Base-by-base conservation (phyloP, 257 asterid genomes). In the Plectranthus barbatus region DNA sequence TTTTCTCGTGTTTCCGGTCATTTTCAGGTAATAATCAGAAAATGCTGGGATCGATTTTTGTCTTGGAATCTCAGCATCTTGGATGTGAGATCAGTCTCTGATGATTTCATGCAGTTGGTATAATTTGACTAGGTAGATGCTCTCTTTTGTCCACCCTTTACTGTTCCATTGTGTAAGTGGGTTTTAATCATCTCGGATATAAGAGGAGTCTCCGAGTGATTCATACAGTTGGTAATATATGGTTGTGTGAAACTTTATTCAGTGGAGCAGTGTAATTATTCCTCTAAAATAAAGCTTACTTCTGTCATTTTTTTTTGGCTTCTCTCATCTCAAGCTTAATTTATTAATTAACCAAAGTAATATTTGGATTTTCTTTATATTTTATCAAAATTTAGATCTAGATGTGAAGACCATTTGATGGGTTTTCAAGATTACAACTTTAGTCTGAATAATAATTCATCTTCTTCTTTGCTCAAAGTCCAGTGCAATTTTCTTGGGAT, bases 11-110 rank as follows among this genome's bases (percentile, higher is more conserved):
- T 37, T 64, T 46, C 13, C 36, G 45, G 45, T 29, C 51, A 46
- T 64, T 70, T 75, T 69, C 85, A 83, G 89, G 77, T 83, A 71
- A 14, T 56, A 66, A 56, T 40, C 48, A 68, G 52, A 23, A 9
- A 37, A 36, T 37, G 15, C 15, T 14, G 56, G 17, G 65, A 45
- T 56, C 15, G 18, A 34, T 7, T 47, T 7, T 56, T 45, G 29
- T 34, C 21, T 4, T 45, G 59, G 13, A 34, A 46, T 20, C 39
- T 23, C 5, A 15, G 53, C 70, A 12, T 34, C 13, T 36, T 13
- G 6, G 37, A 40, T 44, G 24, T 31, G 47, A 54, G 37, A 55
- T 12, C 4, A 33, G 14, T 23, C 42, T 46, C 48, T 67, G 49
- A 46, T 31, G 49, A 40, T 65, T 18, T 24, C 48, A 18, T 41